A percentile compares a stretch with the other conserved stretches of the same genome.
These are phyloP conservation scores for Sambucus nigra DNA, from an alignment of 129 eudicot genomes.

Conservation along the genomic window DNA sequence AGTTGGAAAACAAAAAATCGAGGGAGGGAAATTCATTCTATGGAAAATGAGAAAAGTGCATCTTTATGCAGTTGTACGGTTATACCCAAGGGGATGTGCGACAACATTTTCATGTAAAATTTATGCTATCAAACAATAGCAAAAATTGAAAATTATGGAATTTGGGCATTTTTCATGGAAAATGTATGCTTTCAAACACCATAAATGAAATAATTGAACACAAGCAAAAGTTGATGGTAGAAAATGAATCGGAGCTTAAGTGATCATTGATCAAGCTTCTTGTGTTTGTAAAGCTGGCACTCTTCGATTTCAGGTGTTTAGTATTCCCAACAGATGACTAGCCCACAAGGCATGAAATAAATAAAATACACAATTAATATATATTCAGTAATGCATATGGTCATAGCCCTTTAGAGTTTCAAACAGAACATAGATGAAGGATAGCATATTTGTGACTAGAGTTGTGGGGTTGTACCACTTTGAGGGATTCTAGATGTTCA, in stretches of 20 bases:
- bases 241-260: too few species aligned
- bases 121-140: not conserved
- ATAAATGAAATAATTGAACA: not conserved
- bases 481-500: constrained; percentile 48
- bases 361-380: too few species aligned
- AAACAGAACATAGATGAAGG: constrained; percentile 1
- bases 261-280: too few species aligned
- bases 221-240: too few species aligned
- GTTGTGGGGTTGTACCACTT: constrained; percentile 49
- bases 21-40: too few species aligned
- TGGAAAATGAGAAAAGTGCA: too few species aligned
- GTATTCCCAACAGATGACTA: not conserved
- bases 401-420: not conserved
- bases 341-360: too few species aligned
- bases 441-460: constrained; percentile 8
- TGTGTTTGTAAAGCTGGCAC: not conserved
- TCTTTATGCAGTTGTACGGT: too few species aligned
- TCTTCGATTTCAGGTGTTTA: not conserved
- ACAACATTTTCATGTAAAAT: not conserved
- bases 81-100: too few species aligned
- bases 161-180: not conserved
- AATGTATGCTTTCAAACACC: not conserved
- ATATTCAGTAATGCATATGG: not conserved
- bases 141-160: too few species aligned
- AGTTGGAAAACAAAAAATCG: too few species aligned